phyloP scores from a whole-genome alignment of 805 yeast genomes.

The Yamadazyma sp. region DNA sequence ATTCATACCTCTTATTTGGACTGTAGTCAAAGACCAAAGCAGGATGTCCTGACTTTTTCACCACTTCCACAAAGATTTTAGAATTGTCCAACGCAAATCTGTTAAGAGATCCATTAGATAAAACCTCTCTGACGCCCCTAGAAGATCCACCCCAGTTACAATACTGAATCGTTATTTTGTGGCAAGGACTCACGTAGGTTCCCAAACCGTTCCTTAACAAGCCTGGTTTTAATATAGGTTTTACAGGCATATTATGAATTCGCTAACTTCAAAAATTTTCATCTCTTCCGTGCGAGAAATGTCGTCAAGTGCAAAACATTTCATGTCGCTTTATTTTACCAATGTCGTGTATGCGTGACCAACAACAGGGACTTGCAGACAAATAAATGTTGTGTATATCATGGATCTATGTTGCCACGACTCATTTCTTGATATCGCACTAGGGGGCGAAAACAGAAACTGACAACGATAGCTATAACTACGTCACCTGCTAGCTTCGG shows the following conservation, averaged over 20 bases:
- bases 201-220: constrained; percentile 75
- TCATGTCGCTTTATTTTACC: too few relatives aligned
- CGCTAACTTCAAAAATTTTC: constrained; percentile 8
- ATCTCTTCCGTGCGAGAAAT: constrained; percentile 5
- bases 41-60: constrained; percentile 83
- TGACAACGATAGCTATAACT: too few relatives aligned
- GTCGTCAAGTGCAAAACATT: constrained; percentile 2
- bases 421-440: too few relatives aligned
- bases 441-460: constrained; percentile 10
- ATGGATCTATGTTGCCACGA: too few relatives aligned
- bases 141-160: constrained; percentile 98
- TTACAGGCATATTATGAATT: constrained; percentile 47
- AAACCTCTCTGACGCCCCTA: constrained; percentile 71
- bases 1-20: constrained; percentile 35
- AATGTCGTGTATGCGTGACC: too few relatives aligned
- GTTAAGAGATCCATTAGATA: constrained; percentile 51
- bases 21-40: constrained; percentile 43
- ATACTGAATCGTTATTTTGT: constrained; percentile 69
- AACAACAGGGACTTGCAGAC: too few relatives aligned
- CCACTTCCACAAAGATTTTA: constrained; percentile 68
- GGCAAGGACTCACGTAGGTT: constrained; percentile 73
- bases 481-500: too few relatives aligned
- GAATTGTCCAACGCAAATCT: constrained; percentile 60
- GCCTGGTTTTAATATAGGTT: constrained; percentile 58
- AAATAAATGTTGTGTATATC: too few relatives aligned